Percentiles rank a stretch among this genome's conserved stretches.
These are phyloP conservation scores for Larix kaempferi DNA, from an alignment of 75 land plant species.

Conservation along the genomic window DNA sequence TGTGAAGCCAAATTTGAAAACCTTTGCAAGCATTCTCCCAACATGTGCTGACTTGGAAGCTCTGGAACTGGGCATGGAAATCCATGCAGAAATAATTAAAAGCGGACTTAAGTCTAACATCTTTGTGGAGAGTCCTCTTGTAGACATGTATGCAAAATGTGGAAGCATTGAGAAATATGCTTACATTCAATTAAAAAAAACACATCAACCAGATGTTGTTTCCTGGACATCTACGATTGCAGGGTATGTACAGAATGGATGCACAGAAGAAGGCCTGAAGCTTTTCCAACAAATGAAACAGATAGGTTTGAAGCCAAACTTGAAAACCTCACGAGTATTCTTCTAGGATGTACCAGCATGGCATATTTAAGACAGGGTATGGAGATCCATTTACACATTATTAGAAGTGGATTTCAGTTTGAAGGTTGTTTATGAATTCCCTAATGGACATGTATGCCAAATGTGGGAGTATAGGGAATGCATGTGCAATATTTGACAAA, in stretches of 20 bases:
- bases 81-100: slow-evolving; percentile 22
- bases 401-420: background rate
- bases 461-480: slow-evolving; percentile 12
- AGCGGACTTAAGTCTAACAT: slow-evolving; percentile 14
- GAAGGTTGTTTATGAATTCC: slow-evolving; percentile 9
- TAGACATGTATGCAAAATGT: slow-evolving; percentile 46
- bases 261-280: background rate
- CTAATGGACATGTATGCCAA: slow-evolving; percentile 30
- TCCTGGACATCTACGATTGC: slow-evolving; percentile 34
- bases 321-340: slow-evolving; percentile 13
- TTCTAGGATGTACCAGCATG: slow-evolving; percentile 10
- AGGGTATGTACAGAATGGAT: slow-evolving; percentile 29
- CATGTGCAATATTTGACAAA: slow-evolving; percentile 7
- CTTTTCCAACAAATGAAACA: slow-evolving; percentile 8
- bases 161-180: slow-evolving; percentile 31
- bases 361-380: slow-evolving; percentile 14
- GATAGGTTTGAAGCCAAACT: slow-evolving; percentile 7
- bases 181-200: slow-evolving; percentile 13
- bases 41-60: slow-evolving; percentile 26
- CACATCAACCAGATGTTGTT: slow-evolving; percentile 20
- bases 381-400: slow-evolving; percentile 15
- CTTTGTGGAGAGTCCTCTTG: slow-evolving; percentile 31
- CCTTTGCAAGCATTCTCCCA: slow-evolving; percentile 24
- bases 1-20: slow-evolving; percentile 14
- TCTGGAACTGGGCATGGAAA: slow-evolving; percentile 16